These are phyloP conservation scores for Penicillium sp. DNA, from an alignment of 2,329 filamentous ascomycete genomes.

Conservation along the genomic window DNA sequence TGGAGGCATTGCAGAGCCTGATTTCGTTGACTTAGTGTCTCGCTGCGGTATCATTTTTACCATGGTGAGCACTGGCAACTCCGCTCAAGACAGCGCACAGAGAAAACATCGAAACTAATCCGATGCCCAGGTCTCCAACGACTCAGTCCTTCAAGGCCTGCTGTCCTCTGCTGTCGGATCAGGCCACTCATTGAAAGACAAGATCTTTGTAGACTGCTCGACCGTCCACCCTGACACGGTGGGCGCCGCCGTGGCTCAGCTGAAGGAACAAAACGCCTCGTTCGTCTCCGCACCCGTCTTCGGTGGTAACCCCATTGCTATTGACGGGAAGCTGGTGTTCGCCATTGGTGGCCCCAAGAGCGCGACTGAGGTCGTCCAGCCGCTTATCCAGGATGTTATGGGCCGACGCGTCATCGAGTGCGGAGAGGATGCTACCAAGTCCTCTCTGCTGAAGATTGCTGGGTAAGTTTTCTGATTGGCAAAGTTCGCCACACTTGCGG, in stretches of 20 bases:
- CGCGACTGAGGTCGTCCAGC: slow-evolving; percentile 37
- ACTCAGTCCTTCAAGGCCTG: slow-evolving; percentile 37
- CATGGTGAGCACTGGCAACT: slow-evolving; percentile 26
- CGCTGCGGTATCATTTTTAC: slow-evolving; percentile 43
- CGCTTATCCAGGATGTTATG: slow-evolving; percentile 46
- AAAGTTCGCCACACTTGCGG: not conserved
- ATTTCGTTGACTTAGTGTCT: slow-evolving; percentile 35
- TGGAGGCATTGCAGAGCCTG: slow-evolving; percentile 34
- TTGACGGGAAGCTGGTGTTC: slow-evolving; percentile 47
- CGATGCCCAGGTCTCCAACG: slow-evolving; percentile 39
- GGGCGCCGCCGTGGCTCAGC: slow-evolving; percentile 30
- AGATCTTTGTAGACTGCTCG: slow-evolving; percentile 82
- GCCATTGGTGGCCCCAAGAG: slow-evolving; percentile 40
- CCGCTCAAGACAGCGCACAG: not conserved
- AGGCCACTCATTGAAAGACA: slow-evolving; percentile 55
- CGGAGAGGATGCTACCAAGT: slow-evolving; percentile 44
- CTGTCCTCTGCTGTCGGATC: slow-evolving; percentile 27
- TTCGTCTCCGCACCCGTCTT: slow-evolving; percentile 47
- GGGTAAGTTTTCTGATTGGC: slow-evolving; percentile 32
- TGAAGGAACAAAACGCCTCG: slow-evolving; percentile 35
- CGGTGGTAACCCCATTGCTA: slow-evolving; percentile 45
- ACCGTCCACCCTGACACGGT: slow-evolving; percentile 76
- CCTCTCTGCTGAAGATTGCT: slow-evolving; percentile 47
- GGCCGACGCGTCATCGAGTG: slow-evolving; percentile 44
- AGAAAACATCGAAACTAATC: slow-evolving; percentile 9